Percentiles rank a stretch among this genome's conserved stretches.
Evolutionary conservation across 1,139 yeast genomes (phyloP).

Genomic region (Pichia sp.): DNA sequence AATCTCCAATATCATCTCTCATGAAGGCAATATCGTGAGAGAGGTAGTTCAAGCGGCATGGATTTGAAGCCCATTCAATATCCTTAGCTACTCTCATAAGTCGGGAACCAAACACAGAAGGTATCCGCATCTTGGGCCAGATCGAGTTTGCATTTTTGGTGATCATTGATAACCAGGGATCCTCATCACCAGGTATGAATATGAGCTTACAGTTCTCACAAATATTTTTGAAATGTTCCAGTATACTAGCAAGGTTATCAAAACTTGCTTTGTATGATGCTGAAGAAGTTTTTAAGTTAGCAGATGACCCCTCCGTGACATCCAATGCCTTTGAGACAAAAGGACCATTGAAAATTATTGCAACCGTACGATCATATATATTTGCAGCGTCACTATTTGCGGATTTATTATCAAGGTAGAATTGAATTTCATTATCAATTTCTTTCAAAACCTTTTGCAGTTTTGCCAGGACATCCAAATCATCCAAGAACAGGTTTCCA

Average conservation of each 20-base stretch:
- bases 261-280: constrained; percentile 64
- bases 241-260: constrained; percentile 57
- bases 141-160: constrained; percentile 58
- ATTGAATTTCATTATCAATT: constrained; percentile 11
- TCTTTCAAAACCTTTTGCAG: constrained; percentile 44
- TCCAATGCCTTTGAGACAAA: constrained; percentile 61
- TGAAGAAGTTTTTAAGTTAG: constrained; percentile 34
- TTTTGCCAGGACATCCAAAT: constrained; percentile 57
- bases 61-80: constrained; percentile 65
- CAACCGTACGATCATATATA: constrained; percentile 14
- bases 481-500: constrained; percentile 62
- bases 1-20: constrained; percentile 64
- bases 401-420: background rate
- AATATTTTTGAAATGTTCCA: constrained; percentile 40
- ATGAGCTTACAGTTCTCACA: constrained; percentile 21
- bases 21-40: constrained; percentile 75
- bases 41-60: constrained; percentile 66
- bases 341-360: constrained; percentile 58
- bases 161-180: constrained; percentile 82
- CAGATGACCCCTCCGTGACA: constrained; percentile 36
- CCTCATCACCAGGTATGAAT: constrained; percentile 83
- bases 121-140: constrained; percentile 70
- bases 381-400: background rate
- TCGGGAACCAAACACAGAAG: constrained; percentile 61
- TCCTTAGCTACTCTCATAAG: constrained; percentile 57